Percentiles rank a stretch among this genome's conserved stretches.
These are phyloP conservation scores for Elaphomyces granulatus DNA, from an alignment of 495 filamentous ascomycete species.

Conservation along the genomic window DNA sequence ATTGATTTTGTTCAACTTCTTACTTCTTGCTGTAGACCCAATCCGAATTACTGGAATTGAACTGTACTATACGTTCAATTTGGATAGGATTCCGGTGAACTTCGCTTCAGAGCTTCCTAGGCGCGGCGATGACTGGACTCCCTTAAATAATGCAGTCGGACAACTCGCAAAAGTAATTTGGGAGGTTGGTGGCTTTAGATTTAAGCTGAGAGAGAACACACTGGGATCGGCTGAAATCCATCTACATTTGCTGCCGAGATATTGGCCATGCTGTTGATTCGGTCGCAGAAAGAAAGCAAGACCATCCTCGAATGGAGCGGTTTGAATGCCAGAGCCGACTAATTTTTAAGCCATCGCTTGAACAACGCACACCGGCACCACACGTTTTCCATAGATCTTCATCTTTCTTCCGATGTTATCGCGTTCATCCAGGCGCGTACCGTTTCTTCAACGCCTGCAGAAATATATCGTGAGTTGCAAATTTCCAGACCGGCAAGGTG, in stretches of 20 bases:
- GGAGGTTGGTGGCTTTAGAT: conserved; percentile 2
- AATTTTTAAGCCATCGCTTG: conserved; percentile 3
- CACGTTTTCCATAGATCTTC: conserved; percentile 1
- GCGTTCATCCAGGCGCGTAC: conserved; percentile 1
- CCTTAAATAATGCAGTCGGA: conserved; percentile 2
- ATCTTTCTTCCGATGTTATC: conserved; percentile 3
- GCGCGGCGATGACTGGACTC: background rate
- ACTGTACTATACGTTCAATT: conserved; percentile 2
- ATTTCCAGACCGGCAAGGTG: background rate
- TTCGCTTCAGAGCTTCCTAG: conserved; percentile 1
- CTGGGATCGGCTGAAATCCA: background rate
- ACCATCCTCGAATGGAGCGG: no score
- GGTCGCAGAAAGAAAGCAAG: background rate
- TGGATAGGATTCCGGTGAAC: conserved; percentile 1
- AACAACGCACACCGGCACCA: conserved; percentile 2
- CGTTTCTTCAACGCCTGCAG: background rate
- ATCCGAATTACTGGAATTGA: background rate
- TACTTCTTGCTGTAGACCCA: background rate
- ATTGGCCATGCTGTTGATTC: background rate
- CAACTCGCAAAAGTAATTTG: conserved; percentile 2
- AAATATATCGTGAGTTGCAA: conserved; percentile 4
- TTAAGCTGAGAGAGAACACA: conserved; percentile 1
- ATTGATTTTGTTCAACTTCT: background rate
- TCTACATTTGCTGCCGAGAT: background rate
- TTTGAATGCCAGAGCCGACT: conserved; percentile 1